Evolutionary conservation across 495 filamentous ascomycete genomes (phyloP), one percentile per base, ranked within the genome.

Genomic region (Talaromyces liani): DNA sequence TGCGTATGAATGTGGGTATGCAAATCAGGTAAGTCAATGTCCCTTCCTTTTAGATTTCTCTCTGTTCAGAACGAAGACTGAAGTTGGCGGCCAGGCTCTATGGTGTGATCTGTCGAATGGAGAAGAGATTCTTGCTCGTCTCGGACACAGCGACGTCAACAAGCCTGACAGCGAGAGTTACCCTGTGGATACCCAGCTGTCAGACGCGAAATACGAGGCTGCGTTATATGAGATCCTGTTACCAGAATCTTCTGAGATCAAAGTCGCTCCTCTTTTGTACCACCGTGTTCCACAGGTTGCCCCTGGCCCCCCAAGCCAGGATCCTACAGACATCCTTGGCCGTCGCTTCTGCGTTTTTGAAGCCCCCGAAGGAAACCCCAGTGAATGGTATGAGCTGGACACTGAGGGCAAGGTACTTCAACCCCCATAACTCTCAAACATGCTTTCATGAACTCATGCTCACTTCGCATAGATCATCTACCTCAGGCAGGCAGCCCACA

Each of bases 301-400:
- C 58, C n/a, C 36, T 47, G 58, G 58, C 61, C 64, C 65, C 39
- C 64, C 24, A 34, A 27, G 53, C 62, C 54, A 65, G 25, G 25
- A 6, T 36, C 68, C 66, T 31, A 29, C 33, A 33, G 71, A 73
- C 60, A 71, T 73, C 61, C 14, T 34, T 10, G 71, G 71, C 57
- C 69, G 69, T 62, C 69, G 65, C 22, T 62, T 74, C 63, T 67
- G 72, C 14, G 56, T 75, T n/a, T 73, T 75, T 64, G 63, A 74
- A 67, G 70, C 54, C 64, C 61, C 66, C 53, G 65, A 73, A 27
- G 69, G 73, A 57, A 67, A 67, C 4, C 69, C 62, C 39, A 69
- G 69, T 65, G 53, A 67, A 22, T 75, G 67, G 69, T 31, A 61
- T 3, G 54, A 65, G 56, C 67, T 73, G 31, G 65, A 4, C 24